Evolutionary conservation across 2,329 filamentous ascomycete genomes (phyloP), one percentile per base, ranked within the genome.

Genomic region (Knufia petricola): DNA sequence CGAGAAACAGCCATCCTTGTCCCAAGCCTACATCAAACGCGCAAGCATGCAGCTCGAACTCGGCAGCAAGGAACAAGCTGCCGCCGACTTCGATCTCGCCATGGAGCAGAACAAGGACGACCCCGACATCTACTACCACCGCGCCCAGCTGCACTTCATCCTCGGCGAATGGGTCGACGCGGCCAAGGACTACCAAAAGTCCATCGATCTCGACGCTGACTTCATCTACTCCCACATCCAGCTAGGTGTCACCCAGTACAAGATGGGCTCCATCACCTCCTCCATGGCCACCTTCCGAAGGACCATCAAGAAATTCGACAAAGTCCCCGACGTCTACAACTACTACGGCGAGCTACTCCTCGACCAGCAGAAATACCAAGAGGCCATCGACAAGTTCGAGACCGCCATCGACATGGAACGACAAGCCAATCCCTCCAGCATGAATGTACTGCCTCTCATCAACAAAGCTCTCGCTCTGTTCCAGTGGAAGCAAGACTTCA

Each of bases 201-300:
- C 92, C 2, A 98, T 98, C 62, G 92, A 98, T 61, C 78, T 98
- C 24, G 92, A 98, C 73, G 79, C 81, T 59, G 82, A 87, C 58
- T 98, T 98, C 69, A 98, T 98, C 72, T 98, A 95, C 78, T 96
- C 90, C 6, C 92, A 98, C 72, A 98, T 98, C 62, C 92, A 98
- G 70, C 85, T 98, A 37, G 92, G 92, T 66, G 92, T 98, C 46
- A 98, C 92, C 43, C 92, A 98, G 70, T 98, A 98, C 76, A 98
- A 98, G 82, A 94, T 96, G 85, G 92, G 92, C 58, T 95, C 87
- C 24, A 85, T 98, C 50, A 92, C 92, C 6, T 95, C 89, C 7
- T 95, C 89, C 40, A 96, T 96, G 88, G 90, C 92, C 30, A 98
- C 92, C 4, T 96, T 98, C 82, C 81, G 90, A 60, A 79, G 89